Evolutionary conservation across 1,284 basidiomycete species (phyloP).

Genomic region (Xerocomus cyaneibrunnescens): DNA sequence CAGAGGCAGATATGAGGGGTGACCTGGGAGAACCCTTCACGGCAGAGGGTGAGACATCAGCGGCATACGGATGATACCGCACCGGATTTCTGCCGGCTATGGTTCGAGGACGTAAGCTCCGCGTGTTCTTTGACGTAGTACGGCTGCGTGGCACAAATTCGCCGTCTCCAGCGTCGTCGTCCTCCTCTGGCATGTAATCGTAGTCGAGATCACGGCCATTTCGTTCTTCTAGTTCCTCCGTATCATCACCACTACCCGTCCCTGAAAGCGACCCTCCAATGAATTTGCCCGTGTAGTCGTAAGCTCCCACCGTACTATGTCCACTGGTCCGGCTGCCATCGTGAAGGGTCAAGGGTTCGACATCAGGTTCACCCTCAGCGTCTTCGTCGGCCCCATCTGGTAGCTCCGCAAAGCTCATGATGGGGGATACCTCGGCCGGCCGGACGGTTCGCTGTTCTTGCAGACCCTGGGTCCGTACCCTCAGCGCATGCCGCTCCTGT

Average conservation of each 20-base stretch:
- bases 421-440: constrained; percentile 35
- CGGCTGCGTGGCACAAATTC: constrained; percentile 37
- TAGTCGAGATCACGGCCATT: constrained; percentile 25
- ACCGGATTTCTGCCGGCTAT: constrained; percentile 33
- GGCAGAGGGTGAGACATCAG: constrained; percentile 33
- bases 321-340: constrained; percentile 18
- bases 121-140: constrained; percentile 39
- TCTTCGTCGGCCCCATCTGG: constrained; percentile 35
- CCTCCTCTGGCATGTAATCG: constrained; percentile 30
- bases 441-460: constrained; percentile 35
- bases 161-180: constrained; percentile 31
- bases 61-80: constrained; percentile 36
- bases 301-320: constrained; percentile 33
- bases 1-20: constrained; percentile 31
- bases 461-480: constrained; percentile 35
- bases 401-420: constrained; percentile 33
- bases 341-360: constrained; percentile 32
- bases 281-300: constrained; percentile 25
- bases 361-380: constrained; percentile 36
- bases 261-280: constrained; percentile 27
- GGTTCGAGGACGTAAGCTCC: constrained; percentile 39
- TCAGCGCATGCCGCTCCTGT: constrained; percentile 33
- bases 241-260: constrained; percentile 29
- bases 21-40: constrained; percentile 34
- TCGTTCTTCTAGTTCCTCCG: constrained; percentile 25